Evolutionary conservation across 768 basidiomycete genomes (phyloP).

Genomic region (Termitomyces sp.): DNA sequence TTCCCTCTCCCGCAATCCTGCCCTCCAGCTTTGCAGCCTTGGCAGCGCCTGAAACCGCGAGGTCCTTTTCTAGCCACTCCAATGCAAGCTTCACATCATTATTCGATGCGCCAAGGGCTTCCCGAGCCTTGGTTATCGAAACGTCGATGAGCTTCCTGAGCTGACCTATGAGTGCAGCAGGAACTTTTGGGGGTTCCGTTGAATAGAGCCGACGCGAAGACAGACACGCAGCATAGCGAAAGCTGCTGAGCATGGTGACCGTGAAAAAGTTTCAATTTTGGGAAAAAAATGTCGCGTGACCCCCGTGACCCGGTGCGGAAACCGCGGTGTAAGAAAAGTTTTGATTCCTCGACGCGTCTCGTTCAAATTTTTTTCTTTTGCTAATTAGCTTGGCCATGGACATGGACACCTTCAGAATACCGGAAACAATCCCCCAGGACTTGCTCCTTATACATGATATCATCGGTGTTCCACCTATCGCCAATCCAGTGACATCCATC

Average conservation of each 20-base stretch:
- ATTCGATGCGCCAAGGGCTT: constrained; percentile 71
- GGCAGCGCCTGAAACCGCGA: constrained; percentile 60
- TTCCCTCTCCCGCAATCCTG: constrained; percentile 71
- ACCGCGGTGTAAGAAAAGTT: constrained; percentile 5
- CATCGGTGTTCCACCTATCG: constrained; percentile 31
- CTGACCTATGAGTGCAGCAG: constrained; percentile 77
- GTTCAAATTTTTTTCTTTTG: background rate
- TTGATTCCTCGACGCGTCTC: constrained; percentile 11
- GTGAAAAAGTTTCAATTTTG: constrained; percentile 1
- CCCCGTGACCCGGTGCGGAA: constrained; percentile 9
- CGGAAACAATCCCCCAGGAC: constrained; percentile 64
- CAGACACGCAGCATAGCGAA: constrained; percentile 13
- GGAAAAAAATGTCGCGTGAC: constrained; percentile 15
- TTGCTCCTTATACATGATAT: constrained; percentile 67
- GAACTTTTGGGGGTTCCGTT: constrained; percentile 45
- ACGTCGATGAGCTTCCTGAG: constrained; percentile 78
- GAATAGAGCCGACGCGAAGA: constrained; percentile 43
- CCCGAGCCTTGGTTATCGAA: constrained; percentile 82
- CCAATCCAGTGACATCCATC: background rate
- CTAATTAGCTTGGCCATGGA: too few relatives aligned
- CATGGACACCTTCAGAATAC: constrained; percentile 53
- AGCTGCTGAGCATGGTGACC: constrained; percentile 11
- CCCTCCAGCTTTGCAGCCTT: constrained; percentile 82
- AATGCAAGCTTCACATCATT: constrained; percentile 74
- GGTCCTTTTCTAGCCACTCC: constrained; percentile 76